phyloP scores from a whole-genome alignment of 805 yeast species.

The Candida arabinofermentans region DNA sequence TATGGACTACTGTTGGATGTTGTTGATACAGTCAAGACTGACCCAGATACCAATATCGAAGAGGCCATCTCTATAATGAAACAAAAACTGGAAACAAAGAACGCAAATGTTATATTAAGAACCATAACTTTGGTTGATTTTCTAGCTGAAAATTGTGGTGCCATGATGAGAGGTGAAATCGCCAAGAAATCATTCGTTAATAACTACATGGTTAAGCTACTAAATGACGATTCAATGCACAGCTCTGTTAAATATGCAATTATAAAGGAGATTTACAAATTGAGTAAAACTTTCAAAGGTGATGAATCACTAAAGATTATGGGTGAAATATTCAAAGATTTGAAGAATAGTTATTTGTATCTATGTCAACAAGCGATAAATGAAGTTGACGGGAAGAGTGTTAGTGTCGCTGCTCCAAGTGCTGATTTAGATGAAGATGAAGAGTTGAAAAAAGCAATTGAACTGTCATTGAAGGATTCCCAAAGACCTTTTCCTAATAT shows the following conservation, averaged over 20 bases:
- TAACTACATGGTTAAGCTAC: slow-evolving; percentile 40
- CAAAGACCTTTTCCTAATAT: slow-evolving; percentile 26
- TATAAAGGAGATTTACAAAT: slow-evolving; percentile 63
- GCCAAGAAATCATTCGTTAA: slow-evolving; percentile 53
- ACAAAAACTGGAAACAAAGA: slow-evolving; percentile 44
- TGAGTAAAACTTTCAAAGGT: slow-evolving; percentile 55
- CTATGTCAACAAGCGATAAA: slow-evolving; percentile 28
- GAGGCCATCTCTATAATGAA: slow-evolving; percentile 43
- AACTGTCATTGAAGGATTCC: slow-evolving; percentile 64
- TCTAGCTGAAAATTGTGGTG: slow-evolving; percentile 74
- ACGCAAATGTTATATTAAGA: slow-evolving; percentile 65
- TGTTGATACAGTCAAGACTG: slow-evolving; percentile 60
- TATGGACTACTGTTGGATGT: slow-evolving; percentile 63
- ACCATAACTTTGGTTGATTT: slow-evolving; percentile 53
- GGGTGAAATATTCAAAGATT: slow-evolving; percentile 52
- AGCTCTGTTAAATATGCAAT: slow-evolving; percentile 60
- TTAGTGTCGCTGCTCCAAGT: not conserved
- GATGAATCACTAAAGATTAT: slow-evolving; percentile 79
- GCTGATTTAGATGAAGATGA: slow-evolving; percentile 55
- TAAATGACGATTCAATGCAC: slow-evolving; percentile 57
- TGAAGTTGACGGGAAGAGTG: slow-evolving; percentile 24
- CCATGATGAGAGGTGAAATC: slow-evolving; percentile 58
- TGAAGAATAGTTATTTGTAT: slow-evolving; percentile 40
- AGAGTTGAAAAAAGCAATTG: slow-evolving; percentile 72
- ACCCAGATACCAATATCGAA: slow-evolving; percentile 53